A percentile compares a stretch with the other conserved stretches of the same genome.
Conservation (phyloP, 2,329 filamentous ascomycete genomes). For the Eutypa lata region DNA sequence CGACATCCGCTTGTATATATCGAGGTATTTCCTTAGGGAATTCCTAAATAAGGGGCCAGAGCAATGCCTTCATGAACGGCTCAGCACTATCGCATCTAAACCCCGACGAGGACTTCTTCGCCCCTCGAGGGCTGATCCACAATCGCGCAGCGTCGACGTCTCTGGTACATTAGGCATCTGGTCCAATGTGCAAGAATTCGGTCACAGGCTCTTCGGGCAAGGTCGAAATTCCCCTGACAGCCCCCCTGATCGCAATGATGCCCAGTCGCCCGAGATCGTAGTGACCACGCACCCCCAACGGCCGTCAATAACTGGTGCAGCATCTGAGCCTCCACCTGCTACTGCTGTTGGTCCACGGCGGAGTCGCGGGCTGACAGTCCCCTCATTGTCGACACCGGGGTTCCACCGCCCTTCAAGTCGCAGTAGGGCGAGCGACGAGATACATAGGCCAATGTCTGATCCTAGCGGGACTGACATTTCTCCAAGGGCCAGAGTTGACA, state of each 20-base stretch:
- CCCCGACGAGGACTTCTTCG: slow-evolving; percentile 8
- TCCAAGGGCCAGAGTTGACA: slow-evolving; percentile 9
- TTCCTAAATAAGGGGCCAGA: slow-evolving; percentile 56
- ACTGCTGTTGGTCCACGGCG: slow-evolving; percentile 10
- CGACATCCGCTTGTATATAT: slow-evolving; percentile 49
- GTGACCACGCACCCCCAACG: slow-evolving; percentile 30
- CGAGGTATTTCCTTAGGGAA: slow-evolving; percentile 47
- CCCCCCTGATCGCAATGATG: slow-evolving; percentile 6
- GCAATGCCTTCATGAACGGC: slow-evolving; percentile 49
- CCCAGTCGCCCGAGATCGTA: slow-evolving; percentile 34
- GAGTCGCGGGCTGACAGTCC: slow-evolving; percentile 31
- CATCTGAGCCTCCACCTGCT: slow-evolving; percentile 18
- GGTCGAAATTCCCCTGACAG: slow-evolving; percentile 10
- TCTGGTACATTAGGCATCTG: slow-evolving; percentile 21
- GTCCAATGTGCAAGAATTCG: slow-evolving; percentile 24
- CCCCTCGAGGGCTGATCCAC: slow-evolving; percentile 5
- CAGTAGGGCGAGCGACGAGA: slow-evolving; percentile 20
- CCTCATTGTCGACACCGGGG: slow-evolving; percentile 24
- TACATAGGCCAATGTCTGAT: slow-evolving; percentile 27
- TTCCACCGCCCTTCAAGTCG: slow-evolving; percentile 27
- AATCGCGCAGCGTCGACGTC: slow-evolving; percentile 5
- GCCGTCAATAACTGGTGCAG: slow-evolving; percentile 21
- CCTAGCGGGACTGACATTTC: slow-evolving; percentile 22
- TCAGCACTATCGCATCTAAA: slow-evolving; percentile 34
- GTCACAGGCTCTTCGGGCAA: slow-evolving; percentile 21